Evolutionary conservation across 2,329 filamentous ascomycete genomes (phyloP), one percentile per base, ranked within the genome.

Genomic region (Geosmithia morbida): DNA sequence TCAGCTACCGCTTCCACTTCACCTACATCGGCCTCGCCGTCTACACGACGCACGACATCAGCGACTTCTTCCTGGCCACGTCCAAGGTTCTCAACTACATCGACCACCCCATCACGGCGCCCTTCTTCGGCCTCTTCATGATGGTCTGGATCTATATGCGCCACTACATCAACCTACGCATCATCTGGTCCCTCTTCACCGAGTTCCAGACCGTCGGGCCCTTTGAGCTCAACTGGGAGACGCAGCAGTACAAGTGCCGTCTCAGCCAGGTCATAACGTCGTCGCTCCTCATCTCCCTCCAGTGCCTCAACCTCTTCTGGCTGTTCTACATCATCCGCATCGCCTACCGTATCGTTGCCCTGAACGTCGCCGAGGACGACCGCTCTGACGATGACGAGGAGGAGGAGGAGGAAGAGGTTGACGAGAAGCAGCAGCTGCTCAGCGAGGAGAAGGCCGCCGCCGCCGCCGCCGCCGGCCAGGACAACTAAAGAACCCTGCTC

Each of bases 1-100:
- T 90, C 59, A 92, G 85, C 69, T 97, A 96, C 68, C 81, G 87
- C 51, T 97, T 95, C 71, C 89, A 97, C 66, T 97, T 96, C 64
- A 94, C 88, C 18, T 90, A 95, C 66, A 94, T 97, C 62, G 89
- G 89, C 22, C 68, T 96, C 48, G 86, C 87, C 18, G 87, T 97
- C 33, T 97, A 95, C 65, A 87, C 92, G 51, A 95, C 89, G 10
- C 87, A 94, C 65, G 89, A 97, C 60, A 85, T 96, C 51, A 88
- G 83, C 50, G 89, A 96, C 64, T 95, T 96, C 68, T 96, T 96
- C 77, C 75, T 96, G 43, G 89, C 90, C 39, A 92, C 86, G 2
- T 94, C 87, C 51, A 96, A 96, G 69, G 78, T 82, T 5, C 77
- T 96, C 56, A 94, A 95, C 69, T 96, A 97, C 67, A 68, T 96